Evolutionary conservation across 306 rosid genomes (phyloP).

Genomic region (Fagus sylvatica): DNA sequence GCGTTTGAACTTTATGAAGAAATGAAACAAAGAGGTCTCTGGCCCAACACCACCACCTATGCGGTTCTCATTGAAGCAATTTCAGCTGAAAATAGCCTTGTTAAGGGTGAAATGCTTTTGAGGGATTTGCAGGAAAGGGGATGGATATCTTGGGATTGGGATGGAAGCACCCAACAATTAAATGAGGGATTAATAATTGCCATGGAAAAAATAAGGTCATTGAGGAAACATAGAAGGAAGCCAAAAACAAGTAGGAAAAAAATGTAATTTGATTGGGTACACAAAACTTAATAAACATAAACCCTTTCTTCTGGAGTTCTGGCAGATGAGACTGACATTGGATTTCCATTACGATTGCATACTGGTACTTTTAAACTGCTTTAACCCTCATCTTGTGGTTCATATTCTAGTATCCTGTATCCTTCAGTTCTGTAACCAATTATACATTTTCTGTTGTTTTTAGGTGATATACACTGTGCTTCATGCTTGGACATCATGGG

Average conservation of each 20-base stretch:
- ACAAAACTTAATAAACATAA: neutral
- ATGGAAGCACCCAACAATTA: slow-evolving; percentile 31
- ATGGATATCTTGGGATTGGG: slow-evolving; percentile 40
- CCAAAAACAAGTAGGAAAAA: neutral
- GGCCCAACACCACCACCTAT: slow-evolving; percentile 62
- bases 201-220: slow-evolving; percentile 2
- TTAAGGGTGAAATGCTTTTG: slow-evolving; percentile 48
- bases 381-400: neutral
- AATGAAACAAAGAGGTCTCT: slow-evolving; percentile 59
- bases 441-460: neutral
- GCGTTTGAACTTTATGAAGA: slow-evolving; percentile 72
- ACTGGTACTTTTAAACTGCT: neutral
- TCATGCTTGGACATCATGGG: neutral
- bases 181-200: slow-evolving; percentile 45
- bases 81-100: slow-evolving; percentile 33
- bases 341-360: neutral
- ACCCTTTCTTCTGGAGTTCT: neutral
- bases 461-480: neutral
- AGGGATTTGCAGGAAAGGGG: slow-evolving; percentile 57
- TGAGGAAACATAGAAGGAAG: neutral
- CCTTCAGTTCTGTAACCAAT: neutral
- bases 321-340: neutral
- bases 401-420: neutral
- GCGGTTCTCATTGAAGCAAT: slow-evolving; percentile 48
- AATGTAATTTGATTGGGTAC: neutral